Evolutionary conservation across 2,329 filamentous ascomycete genomes (phyloP).

Genomic region (Truncatella angustata): DNA sequence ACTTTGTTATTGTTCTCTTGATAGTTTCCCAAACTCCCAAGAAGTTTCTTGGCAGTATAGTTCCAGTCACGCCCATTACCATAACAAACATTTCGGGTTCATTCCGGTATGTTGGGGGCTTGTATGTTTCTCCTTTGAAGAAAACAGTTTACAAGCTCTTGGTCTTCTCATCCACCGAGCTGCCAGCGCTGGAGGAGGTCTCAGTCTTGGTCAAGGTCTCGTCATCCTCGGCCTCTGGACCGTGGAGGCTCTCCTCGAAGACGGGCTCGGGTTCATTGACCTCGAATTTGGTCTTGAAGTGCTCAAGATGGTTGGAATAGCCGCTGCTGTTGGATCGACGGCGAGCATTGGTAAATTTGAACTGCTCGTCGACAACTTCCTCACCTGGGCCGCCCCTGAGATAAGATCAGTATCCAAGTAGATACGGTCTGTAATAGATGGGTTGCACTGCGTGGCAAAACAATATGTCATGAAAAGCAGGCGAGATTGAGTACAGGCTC

Average conservation of each 20-base stretch:
- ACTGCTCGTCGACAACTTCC: slow-evolving; percentile 80
- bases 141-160: slow-evolving; percentile 11
- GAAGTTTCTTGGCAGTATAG: too few relatives aligned
- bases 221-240: slow-evolving; percentile 57
- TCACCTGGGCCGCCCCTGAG: slow-evolving; percentile 78
- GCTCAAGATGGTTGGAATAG: slow-evolving; percentile 64
- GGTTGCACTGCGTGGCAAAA: background rate
- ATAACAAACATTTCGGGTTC: background rate
- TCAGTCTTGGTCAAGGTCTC: slow-evolving; percentile 57
- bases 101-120: background rate
- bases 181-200: slow-evolving; percentile 59
- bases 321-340: slow-evolving; percentile 91
- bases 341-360: slow-evolving; percentile 80
- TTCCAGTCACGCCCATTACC: too few relatives aligned
- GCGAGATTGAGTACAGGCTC: background rate
- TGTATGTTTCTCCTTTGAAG: background rate
- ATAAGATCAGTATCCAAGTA: slow-evolving; percentile 16
- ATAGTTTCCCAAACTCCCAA: too few relatives aligned
- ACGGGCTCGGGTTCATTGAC: slow-evolving; percentile 84
- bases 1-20: too few relatives aligned
- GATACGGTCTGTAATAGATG: background rate
- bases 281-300: slow-evolving; percentile 98
- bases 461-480: too few relatives aligned
- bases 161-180: slow-evolving; percentile 51
- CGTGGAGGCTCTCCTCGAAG: slow-evolving; percentile 84